Evolutionary conservation across 177 flowering plant species (phyloP), one percentile per base, ranked within the genome.

Genomic region (Vitis hybrid): DNA sequence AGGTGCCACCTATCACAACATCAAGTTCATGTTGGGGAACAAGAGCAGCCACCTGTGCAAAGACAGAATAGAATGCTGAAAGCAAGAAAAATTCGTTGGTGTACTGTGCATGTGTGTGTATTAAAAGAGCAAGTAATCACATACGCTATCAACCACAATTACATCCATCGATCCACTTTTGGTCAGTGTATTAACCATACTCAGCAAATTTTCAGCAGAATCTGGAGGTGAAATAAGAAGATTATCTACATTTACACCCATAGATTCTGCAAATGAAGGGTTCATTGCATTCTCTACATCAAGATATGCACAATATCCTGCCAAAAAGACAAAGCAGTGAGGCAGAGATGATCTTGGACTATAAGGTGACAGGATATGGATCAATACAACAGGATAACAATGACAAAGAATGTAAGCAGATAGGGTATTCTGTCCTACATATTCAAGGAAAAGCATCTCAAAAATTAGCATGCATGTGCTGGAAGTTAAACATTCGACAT

Each of bases 271-370:
- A 68, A 92, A 83, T 14, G 82, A 78, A 59, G 88, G 84, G 79
- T 88, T 85, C 80, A 94, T 2, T 61, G 94, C 96, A 85, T 94
- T 90, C 81, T 94, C 98, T 55, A 72, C 91, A 84, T 94, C 97
- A 77, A 92, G 78, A 84, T 88, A 92, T 14, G 94, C 97, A 82
- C 97, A 92, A 81, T 85, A 86, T 54, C 98, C 98, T 93, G 91
- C 76, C 73, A 74, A 78, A 74, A 49, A 52, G 18, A 52, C 4
- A 33, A 62, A 57, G 9, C 2, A 20, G 11, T 31, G 14, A 53
- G 66, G 33, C 61, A 49, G 59, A 13, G 15, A 72, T 59, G 44
- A 65, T 4, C 5, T 55, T 3, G 18, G 56, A 24, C 20, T 24
- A 3, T 7, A 13, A 50, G 59, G 18, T 17, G 10, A 51, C 19